Evolutionary conservation across 106 monocot species (phyloP), one percentile per base, ranked within the genome.

Genomic region (Dendrobium nobile): DNA sequence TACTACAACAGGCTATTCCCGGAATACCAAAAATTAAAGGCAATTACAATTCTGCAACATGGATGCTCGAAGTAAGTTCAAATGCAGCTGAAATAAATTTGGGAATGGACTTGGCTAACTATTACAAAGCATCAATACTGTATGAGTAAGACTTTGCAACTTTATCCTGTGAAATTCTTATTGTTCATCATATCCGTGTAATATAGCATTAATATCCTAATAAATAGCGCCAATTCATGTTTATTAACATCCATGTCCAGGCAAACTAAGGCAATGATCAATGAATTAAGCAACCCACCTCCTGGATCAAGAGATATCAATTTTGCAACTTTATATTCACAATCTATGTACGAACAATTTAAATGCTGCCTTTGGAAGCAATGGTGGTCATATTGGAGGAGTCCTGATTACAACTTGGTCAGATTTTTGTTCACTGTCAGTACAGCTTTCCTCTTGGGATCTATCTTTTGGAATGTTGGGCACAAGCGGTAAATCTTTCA

Each of bases 61-160:
- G 93, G 93, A 89, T 93, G 91, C 82, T 93, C 6, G 93, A 93
- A 84, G 87, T 87, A 42, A 93, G 87, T 77, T 89, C 89, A 2
- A 51, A 75, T 27, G 75, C 83, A 19, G 59, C 77, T 54, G 91
- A 93, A 86, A 80, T 78, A 42, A 68, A 78, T 31, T 47, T 93
- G 54, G 84, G 84, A 75, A 80, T 89, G 0, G 89, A 93, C 76
- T 93, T 93, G 72, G 85, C 90, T 19, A 84, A 87, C 1, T 41
- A 79, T 78, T 93, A 93, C 84, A 82, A 44, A 28, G 59, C 44
- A 64, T 85, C 90, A 17, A 44, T 18, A 78, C 64, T 91, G 26
- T 80, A 82, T 44, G 81, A 81, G 93, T 93, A 84, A 88, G 88
- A 67, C 2, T 15, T 27, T 26, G 27, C 16, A 67, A 67, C 67